These are phyloP conservation scores for Fusarium sp. DNA, from an alignment of 2,329 filamentous ascomycete species.

Conservation along the genomic window DNA sequence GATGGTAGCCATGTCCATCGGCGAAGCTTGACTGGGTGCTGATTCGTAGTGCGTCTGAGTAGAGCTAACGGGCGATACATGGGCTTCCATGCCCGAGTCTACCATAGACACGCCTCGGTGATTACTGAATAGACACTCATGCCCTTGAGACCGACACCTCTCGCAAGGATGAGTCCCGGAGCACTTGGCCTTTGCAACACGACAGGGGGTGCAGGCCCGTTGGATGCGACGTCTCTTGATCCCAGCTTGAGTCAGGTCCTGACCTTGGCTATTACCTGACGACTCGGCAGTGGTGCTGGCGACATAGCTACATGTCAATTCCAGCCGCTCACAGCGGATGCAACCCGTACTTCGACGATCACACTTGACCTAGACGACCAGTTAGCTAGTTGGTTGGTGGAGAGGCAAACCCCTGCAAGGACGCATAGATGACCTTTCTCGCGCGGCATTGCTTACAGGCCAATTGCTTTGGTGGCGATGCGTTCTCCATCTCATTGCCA, in stretches of 20 bases:
- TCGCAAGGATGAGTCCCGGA: conserved; percentile 46
- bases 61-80: conserved; percentile 17
- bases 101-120: background rate
- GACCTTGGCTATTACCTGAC: background rate
- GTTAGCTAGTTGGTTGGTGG: no score
- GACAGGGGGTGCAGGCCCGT: conserved; percentile 48
- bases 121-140: conserved; percentile 16
- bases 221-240: conserved; percentile 40
- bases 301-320: conserved; percentile 27
- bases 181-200: conserved; percentile 49
- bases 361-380: conserved; percentile 38
- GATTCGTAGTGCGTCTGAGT: conserved; percentile 12
- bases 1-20: background rate
- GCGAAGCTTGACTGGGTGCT: background rate
- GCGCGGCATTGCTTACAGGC: conserved; percentile 41
- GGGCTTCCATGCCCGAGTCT: background rate
- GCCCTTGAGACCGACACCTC: conserved; percentile 41
- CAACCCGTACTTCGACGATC: conserved; percentile 35
- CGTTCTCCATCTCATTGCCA: background rate
- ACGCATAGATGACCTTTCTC: conserved; percentile 32
- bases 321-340: conserved; percentile 32
- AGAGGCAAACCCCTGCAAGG: background rate
- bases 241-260: conserved; percentile 42
- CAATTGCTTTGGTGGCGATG: conserved; percentile 5
- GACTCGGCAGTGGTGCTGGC: no score